These are phyloP conservation scores for Citrus sinensis DNA, from an alignment of 345 rosid species.

Conservation along the genomic window DNA sequence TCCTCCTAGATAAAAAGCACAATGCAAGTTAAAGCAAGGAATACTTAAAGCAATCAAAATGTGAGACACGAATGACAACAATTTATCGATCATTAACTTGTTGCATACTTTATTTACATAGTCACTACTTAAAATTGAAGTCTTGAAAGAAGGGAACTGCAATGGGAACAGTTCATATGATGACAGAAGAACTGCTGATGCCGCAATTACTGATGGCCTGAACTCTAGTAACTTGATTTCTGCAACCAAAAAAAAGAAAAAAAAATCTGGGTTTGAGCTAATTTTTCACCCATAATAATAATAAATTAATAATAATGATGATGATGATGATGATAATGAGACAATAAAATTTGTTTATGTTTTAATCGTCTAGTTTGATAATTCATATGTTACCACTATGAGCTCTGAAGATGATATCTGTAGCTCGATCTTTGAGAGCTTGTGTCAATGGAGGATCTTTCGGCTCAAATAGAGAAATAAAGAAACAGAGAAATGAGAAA, in stretches of 20 bases:
- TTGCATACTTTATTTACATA: constrained; percentile 44
- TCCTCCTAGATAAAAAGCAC: constrained; percentile 31
- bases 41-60: not conserved
- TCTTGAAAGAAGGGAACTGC: constrained; percentile 36
- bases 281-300: not conserved
- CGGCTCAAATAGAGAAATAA: constrained; percentile 39
- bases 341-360: not conserved
- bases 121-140: constrained; percentile 34
- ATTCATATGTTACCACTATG: constrained; percentile 35
- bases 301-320: no score
- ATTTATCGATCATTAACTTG: not conserved
- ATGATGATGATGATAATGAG: no score
- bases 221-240: constrained; percentile 49
- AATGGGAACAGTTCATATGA: constrained; percentile 51
- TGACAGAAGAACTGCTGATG: constrained; percentile 55
- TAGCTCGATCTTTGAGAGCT: constrained; percentile 51
- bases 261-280: constrained; percentile 4
- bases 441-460: constrained; percentile 37
- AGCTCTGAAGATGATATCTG: constrained; percentile 42
- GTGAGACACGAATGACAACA: not conserved
- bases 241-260: constrained; percentile 22
- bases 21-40: not conserved
- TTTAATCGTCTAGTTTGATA: not conserved
- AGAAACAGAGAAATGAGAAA: constrained; percentile 50
- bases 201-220: constrained; percentile 63